Base-by-base conservation (phyloP, 306 rosid species). In the Herpetospermum pedunculosum region DNA sequence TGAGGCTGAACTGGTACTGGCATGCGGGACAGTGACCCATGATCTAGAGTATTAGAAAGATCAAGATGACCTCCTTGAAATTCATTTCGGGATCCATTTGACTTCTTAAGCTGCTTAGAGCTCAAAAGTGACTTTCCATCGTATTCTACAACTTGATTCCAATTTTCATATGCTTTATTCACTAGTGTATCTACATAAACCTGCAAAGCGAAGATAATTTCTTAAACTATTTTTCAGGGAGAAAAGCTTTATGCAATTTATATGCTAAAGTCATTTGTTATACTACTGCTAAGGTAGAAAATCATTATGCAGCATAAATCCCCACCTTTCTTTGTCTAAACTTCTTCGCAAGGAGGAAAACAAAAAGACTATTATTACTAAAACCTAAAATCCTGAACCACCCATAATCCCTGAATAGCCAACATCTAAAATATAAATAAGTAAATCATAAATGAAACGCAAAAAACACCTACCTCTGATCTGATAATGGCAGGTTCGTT, bases 101-200 rank as follows among this genome's bases (percentile, higher is more conserved):
- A 53, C 78, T 84, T 82, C 75, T 72, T 82, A 74, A 74, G 79
- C 71, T 83, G 84, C 77, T 82, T 84, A 52, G 76, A 80, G 81
- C 75, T 77, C 81, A 89, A 75, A 28, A 88, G 91, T 64, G 99
- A 84, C 81, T 92, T 95, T 41, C 97, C 96, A 82, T 95, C 97
- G 74, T 95, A 95, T 72, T 95, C 96, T 62, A 89, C 69, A 73
- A 89, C 99, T 72, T 87, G 92, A 38, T 88, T 87, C 99, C 99
- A 95, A 79, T 89, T 85, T 21, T 95, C 99, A 54, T 95, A 95
- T 47, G 99, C 97, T 83, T 89, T 91, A 81, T 95, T 95, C 85
- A 95, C 96, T 73, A 91, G 81, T 2, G 90, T 80, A 87, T 95
- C 99, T 7, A 95, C 96, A 80, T 85, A 89, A 72, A 91, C 83